Evolutionary conservation across 163 green algal genomes (phyloP).

Genomic region (Scenedesmus sp.): DNA sequence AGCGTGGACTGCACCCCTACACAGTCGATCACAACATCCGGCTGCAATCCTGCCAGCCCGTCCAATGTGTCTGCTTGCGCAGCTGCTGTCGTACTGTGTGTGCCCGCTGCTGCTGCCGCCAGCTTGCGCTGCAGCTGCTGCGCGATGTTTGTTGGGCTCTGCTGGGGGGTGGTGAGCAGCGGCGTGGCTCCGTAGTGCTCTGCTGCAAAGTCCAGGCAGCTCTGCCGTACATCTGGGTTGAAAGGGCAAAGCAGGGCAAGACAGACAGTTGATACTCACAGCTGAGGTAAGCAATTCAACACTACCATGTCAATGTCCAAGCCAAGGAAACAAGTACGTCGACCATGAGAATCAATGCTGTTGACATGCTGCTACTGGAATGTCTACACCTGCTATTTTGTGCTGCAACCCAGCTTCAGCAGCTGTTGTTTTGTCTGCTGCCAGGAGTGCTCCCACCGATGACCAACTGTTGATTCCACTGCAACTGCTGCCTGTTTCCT

Average conservation of each 20-base stretch:
- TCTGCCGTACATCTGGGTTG: constrained; percentile 1
- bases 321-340: too few relatives aligned
- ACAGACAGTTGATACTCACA: not conserved
- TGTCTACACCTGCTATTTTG: too few relatives aligned
- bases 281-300: too few relatives aligned
- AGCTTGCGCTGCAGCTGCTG: not conserved
- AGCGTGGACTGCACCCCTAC: constrained; percentile 52
- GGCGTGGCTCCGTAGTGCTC: not conserved
- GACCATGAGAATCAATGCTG: too few relatives aligned
- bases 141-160: constrained; percentile 2
- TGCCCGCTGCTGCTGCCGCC: not conserved
- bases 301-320: too few relatives aligned
- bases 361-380: too few relatives aligned
- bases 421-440: too few relatives aligned
- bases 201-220: constrained; percentile 3
- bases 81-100: not conserved
- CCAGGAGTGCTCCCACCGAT: too few relatives aligned
- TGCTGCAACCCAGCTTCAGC: too few relatives aligned
- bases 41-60: not conserved
- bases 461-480: too few relatives aligned
- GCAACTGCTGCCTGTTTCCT: not conserved
- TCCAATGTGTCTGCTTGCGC: not conserved
- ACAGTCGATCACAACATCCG: constrained; percentile 75
- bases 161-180: not conserved
- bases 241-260: not conserved